A percentile compares a stretch with the other conserved stretches of the same genome.
Evolutionary conservation across 2,329 filamentous ascomycete genomes (phyloP).

Genomic region (Phyllachora maydis): DNA sequence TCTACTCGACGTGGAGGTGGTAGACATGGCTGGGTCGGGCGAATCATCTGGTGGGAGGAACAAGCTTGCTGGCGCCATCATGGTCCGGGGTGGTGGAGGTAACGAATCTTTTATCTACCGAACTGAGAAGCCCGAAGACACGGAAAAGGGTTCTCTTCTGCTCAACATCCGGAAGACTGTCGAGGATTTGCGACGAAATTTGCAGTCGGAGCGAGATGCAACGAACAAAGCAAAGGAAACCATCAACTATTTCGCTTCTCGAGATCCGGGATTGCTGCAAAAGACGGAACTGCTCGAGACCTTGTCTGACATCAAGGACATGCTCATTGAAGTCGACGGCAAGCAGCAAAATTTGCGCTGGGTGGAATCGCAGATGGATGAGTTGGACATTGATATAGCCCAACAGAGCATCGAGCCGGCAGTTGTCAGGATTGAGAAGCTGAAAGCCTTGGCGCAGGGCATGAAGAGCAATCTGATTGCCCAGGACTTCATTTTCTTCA

Average conservation of each 20-base stretch:
- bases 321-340: conserved; percentile 88
- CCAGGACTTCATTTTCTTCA: conserved; percentile 81
- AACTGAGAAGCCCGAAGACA: conserved; percentile 60
- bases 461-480: conserved; percentile 74
- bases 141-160: conserved; percentile 62
- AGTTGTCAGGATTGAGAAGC: conserved; percentile 64
- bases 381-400: conserved; percentile 88
- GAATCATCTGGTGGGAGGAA: conserved; percentile 33
- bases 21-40: conserved; percentile 57
- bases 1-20: conserved; percentile 76
- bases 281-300: conserved; percentile 66
- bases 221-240: conserved; percentile 69
- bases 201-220: conserved; percentile 73
- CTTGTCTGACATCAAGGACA: conserved; percentile 60
- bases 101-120: conserved; percentile 86
- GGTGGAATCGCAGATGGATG: conserved; percentile 90
- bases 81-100: conserved; percentile 60
- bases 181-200: conserved; percentile 71
- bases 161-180: conserved; percentile 84
- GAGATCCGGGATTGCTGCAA: conserved; percentile 56
- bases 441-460: conserved; percentile 58
- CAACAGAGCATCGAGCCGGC: conserved; percentile 75
- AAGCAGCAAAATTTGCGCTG: conserved; percentile 91
- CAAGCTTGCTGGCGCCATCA: conserved; percentile 68
- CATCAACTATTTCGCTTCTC: conserved; percentile 67